Base-by-base conservation (phyloP, 2,329 filamentous ascomycete genomes). In the Chaetomiaceae sp. region DNA sequence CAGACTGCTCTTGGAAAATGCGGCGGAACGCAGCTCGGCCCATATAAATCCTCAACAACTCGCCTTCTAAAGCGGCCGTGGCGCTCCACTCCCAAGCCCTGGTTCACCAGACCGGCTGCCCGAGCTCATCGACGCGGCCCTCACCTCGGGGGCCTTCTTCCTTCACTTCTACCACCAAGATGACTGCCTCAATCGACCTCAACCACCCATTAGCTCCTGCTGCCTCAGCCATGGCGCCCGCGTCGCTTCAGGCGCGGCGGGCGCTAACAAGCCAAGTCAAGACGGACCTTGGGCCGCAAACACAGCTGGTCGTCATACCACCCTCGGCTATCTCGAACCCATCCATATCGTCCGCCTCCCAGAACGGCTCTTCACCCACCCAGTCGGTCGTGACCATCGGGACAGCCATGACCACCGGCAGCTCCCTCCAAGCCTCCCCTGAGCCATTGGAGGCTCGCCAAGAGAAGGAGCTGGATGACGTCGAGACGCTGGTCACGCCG, bases 371-470 rank as follows among this genome's bases (percentile, higher is more conserved):
- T n/a, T n/a, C 81, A 4, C 81, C 82, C 49, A 70, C 77, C 64
- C 75, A 81, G 73, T 78, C 79, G 33, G 76, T 80, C 11, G 77
- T 80, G 20, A 70, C 74, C 2, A 69, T 73, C 32, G 69, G 77
- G 29, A 50, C 58, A 1, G 51, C 32, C 41, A 70, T 79, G 58
- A 81, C 78, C 52, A 79, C 76, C 49, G 81, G 77, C 67, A 82
- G 79, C 65, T 87, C 85, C 9, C 70, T 86, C 52, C 82, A 86
- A 63, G 76, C 77, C 2, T 88, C 86, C 0, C 86, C 86, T 5
- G 85, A 89, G 61, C 75, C 77, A 38, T 72, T 79, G 4, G 85
- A 89, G 60, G 75, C 77, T 42, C 73, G 78, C 48, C 75, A 77
- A 16, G 78, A 77, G 32, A 74, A 76, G 57, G 79, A 80, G 38